Evolutionary conservation across 768 basidiomycete genomes (phyloP).

Genomic region (Lactifluus volemus): DNA sequence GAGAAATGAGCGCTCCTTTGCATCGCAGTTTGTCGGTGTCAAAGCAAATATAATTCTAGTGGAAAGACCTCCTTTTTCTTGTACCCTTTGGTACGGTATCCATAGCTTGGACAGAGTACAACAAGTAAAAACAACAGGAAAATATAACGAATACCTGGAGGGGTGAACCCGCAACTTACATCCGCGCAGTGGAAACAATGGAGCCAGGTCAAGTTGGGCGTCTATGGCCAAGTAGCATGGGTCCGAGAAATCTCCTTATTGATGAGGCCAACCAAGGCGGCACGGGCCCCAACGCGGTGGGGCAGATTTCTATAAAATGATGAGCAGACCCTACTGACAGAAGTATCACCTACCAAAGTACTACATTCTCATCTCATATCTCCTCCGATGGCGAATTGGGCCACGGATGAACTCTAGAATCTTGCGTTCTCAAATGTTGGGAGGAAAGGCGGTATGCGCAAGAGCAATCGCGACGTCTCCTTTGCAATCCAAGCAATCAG

Average conservation of each 20-base stretch:
- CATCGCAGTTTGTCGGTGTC: not conserved
- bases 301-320: not conserved
- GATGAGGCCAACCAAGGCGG: not conserved
- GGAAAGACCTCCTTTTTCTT: not conserved
- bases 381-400: not conserved
- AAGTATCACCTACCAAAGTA: not conserved
- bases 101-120: no score
- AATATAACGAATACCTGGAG: not conserved
- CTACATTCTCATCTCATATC: not conserved
- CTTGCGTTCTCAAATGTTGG: not conserved
- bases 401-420: not conserved
- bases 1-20: not conserved
- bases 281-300: not conserved
- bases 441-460: not conserved
- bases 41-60: not conserved
- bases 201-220: not conserved
- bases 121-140: not conserved
- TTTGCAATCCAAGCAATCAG: not conserved
- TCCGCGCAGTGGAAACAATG: not conserved
- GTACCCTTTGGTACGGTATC: not conserved
- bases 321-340: not conserved
- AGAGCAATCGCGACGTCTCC: not conserved
- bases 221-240: not conserved
- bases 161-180: no score
- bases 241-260: no score